Evolutionary conservation across 192 early-diverging fungal genomes (phyloP).

Genomic region (Rhizophagus sp.): DNA sequence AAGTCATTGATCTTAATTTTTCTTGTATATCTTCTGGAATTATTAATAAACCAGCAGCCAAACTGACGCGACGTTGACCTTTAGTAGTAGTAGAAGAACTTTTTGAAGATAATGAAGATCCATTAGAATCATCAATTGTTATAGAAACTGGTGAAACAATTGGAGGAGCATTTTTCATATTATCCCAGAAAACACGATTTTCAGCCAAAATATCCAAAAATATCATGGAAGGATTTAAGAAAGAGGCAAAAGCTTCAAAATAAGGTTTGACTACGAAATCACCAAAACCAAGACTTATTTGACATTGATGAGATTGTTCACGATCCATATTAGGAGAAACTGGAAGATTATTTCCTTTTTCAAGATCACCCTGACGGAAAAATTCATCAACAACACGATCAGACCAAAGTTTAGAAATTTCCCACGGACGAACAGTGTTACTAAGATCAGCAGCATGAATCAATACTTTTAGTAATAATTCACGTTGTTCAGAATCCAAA

Average conservation of each 20-base stretch:
- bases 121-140: slow-evolving; percentile 28
- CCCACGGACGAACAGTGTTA: slow-evolving; percentile 83
- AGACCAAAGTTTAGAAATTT: slow-evolving; percentile 87
- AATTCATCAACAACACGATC: slow-evolving; percentile 87
- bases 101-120: not conserved
- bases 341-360: slow-evolving; percentile 71
- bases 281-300: slow-evolving; percentile 81
- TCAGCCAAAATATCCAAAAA: slow-evolving; percentile 56
- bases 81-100: not conserved
- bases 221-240: slow-evolving; percentile 67
- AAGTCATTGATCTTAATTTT: slow-evolving; percentile 7
- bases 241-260: slow-evolving; percentile 77
- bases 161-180: slow-evolving; percentile 32
- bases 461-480: slow-evolving; percentile 64
- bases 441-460: slow-evolving; percentile 90
- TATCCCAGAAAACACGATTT: slow-evolving; percentile 63
- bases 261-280: slow-evolving; percentile 87
- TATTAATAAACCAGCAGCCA: slow-evolving; percentile 47
- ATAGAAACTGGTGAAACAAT: slow-evolving; percentile 29
- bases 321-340: slow-evolving; percentile 92
- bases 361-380: slow-evolving; percentile 83
- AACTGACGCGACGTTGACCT: slow-evolving; percentile 42
- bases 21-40: slow-evolving; percentile 44
- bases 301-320: slow-evolving; percentile 62
- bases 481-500: slow-evolving; percentile 54